These are phyloP conservation scores for Clitopilus hobsonii DNA, from an alignment of 768 basidiomycete species.

Conservation along the genomic window DNA sequence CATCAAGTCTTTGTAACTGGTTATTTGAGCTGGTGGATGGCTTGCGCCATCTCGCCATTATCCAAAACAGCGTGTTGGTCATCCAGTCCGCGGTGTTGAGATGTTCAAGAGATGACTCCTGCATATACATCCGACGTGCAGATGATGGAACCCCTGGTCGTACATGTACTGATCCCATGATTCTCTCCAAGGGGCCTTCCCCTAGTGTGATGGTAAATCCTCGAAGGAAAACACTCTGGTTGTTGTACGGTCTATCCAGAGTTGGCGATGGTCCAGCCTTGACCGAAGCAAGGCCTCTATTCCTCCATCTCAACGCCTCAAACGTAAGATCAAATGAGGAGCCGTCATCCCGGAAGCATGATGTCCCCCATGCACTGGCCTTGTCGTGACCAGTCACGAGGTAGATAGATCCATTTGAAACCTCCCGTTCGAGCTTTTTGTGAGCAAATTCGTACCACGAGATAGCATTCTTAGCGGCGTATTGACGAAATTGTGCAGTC, in stretches of 20 bases:
- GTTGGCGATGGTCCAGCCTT: background rate
- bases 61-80: too few relatives aligned
- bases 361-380: background rate
- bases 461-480: background rate
- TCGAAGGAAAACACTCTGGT: background rate
- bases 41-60: too few relatives aligned
- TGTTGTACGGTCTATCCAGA: background rate
- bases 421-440: background rate
- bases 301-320: background rate
- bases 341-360: background rate
- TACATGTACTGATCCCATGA: too few relatives aligned
- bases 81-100: too few relatives aligned
- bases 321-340: background rate
- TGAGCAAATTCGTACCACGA: background rate
- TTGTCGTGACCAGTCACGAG: background rate
- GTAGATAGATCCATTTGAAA: background rate
- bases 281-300: background rate
- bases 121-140: too few relatives aligned
- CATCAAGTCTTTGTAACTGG: too few relatives aligned
- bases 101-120: too few relatives aligned
- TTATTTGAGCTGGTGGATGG: too few relatives aligned
- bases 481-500: background rate
- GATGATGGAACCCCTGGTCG: too few relatives aligned
- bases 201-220: background rate
- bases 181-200: background rate